These are phyloP conservation scores for Cystofilobasidium macerans DNA, from an alignment of 768 basidiomycete species.

Conservation along the genomic window DNA sequence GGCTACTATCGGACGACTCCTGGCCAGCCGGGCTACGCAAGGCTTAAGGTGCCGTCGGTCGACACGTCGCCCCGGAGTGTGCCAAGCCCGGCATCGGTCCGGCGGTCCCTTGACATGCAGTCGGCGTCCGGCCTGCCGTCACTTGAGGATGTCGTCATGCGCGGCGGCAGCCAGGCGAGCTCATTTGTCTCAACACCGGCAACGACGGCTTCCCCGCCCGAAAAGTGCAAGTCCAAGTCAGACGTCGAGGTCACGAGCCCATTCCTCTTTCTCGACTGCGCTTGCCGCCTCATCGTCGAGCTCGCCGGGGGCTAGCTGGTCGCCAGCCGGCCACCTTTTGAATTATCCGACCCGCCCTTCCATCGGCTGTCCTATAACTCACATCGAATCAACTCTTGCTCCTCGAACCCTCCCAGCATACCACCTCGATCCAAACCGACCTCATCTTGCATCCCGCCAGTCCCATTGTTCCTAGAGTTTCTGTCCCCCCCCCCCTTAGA, in stretches of 20 bases:
- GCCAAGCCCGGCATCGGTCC: neutral
- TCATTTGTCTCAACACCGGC: constrained; percentile 28
- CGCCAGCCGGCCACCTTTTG: no score
- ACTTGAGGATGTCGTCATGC: constrained; percentile 5
- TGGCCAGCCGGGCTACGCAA: constrained; percentile 45
- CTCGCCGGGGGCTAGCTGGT: constrained; percentile 38
- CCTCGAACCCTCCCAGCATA: no score
- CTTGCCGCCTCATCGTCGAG: constrained; percentile 85
- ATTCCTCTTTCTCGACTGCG: constrained; percentile 93
- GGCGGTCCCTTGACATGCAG: neutral
- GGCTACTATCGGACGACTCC: constrained; percentile 56
- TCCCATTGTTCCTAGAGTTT: no score
- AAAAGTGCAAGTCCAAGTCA: constrained; percentile 22
- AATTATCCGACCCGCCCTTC: no score
- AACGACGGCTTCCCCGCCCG: constrained; percentile 14
- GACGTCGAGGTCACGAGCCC: constrained; percentile 45
- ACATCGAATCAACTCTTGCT: no score
- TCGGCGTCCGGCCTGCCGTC: neutral
- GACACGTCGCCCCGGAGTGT: neutral
- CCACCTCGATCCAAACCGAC: no score
- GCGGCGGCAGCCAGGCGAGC: constrained; percentile 32
- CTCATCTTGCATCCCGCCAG: no score
- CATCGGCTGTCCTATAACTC: no score
- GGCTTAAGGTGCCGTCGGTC: constrained; percentile 39
- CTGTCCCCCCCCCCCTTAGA: no score